phyloP scores from a whole-genome alignment of 164 flowering plant species.

The Nymphaea thermarum region DNA sequence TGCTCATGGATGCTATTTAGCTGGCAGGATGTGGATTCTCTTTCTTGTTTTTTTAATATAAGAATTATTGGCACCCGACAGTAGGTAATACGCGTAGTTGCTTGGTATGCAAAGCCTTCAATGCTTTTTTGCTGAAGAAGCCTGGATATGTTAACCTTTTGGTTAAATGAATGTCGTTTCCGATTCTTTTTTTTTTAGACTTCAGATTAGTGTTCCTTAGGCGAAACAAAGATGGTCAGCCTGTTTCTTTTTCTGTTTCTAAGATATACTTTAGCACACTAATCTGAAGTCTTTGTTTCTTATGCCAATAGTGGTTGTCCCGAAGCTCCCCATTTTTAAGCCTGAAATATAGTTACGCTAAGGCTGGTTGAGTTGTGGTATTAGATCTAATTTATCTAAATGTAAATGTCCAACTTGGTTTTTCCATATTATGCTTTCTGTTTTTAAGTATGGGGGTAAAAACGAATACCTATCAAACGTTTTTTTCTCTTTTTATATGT shows the following conservation, averaged over 20 bases:
- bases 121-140: background rate
- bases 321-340: background rate
- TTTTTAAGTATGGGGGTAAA: background rate
- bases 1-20: background rate
- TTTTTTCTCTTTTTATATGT: background rate
- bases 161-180: background rate
- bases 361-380: background rate
- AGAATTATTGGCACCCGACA: too few relatives aligned
- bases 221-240: background rate
- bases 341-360: background rate
- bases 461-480: background rate
- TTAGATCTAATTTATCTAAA: background rate
- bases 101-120: background rate
- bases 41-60: background rate
- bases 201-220: too few relatives aligned
- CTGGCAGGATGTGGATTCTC: background rate
- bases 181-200: too few relatives aligned
- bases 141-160: too few relatives aligned
- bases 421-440: background rate
- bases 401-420: background rate
- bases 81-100: background rate
- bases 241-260: background rate
- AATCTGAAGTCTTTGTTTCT: background rate
- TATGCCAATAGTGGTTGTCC: background rate
- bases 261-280: background rate